Base-by-base conservation (phyloP, 129 eudicot species). In the Tagetes erecta region DNA sequence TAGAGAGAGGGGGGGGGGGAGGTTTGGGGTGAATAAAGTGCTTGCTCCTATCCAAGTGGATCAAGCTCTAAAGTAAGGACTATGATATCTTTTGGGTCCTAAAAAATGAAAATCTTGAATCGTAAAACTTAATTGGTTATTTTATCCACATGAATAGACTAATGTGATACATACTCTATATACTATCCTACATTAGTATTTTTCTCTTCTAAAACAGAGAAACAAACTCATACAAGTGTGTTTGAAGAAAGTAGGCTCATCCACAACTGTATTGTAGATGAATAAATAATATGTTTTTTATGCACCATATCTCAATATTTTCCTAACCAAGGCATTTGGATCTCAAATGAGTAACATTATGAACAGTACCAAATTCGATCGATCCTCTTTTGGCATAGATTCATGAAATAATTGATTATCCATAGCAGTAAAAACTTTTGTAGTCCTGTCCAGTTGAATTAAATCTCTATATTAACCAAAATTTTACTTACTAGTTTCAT, bases 81-180 rank as follows among this genome's bases (percentile, higher is more conserved):
- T 47, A 68, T 30, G 34, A 10, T 68, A 46, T 47, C 40, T 8
- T 35, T 41, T 33, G 35, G 14, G 14, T 46, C 41, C 50, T 68
- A 42, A 68, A 12, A n/a, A 34, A 50, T 10, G 13, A 44, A 68
- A 36, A 68, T 34, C 59, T 68, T 49, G 59, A 47, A 68, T 50
- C 30, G 73, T 27, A 47, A 67, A 35, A 11, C 34, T 45, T 30
- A 13, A 49, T 34, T 46, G 59, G 73, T 68, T 46, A 68, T 68
- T 33, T 57, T 57, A 31, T 33, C 59, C 47, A 42, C 73, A 68
- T 68, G 57, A 27, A 50, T 68, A 46, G 73, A 47, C 37, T 30
- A 11, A 67, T 9, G 46, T 67, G 13, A 14, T 67, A 67, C 11
- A 30, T 44, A 55, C 27, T 67, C 5, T 31, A 52, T 41, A 41